Evolutionary conservation across 768 basidiomycete genomes (phyloP).

Genomic region (Leccinum pellstonianum): DNA sequence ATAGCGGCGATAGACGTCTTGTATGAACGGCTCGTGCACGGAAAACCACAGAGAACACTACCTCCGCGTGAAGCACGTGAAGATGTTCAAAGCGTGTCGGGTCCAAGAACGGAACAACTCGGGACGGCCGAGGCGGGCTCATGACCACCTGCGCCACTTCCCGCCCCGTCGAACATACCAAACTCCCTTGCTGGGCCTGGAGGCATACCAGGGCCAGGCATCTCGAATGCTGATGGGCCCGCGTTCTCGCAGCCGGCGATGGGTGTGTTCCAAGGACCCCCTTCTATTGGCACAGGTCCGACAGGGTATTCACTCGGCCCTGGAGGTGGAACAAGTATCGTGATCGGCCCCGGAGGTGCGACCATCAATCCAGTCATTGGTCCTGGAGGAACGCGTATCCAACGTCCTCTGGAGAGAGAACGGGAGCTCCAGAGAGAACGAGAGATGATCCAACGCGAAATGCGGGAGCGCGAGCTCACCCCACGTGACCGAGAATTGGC

Average conservation of each 20-base stretch:
- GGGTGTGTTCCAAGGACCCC: constrained; percentile 28
- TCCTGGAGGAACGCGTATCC: constrained; percentile 22
- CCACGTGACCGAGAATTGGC: constrained; percentile 25
- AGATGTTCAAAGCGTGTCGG: neutral
- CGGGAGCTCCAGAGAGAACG: constrained; percentile 26
- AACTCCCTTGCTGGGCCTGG: constrained; percentile 10
- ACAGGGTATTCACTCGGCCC: constrained; percentile 24
- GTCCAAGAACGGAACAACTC: constrained; percentile 18
- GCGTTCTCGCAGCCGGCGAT: constrained; percentile 27
- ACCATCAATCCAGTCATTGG: constrained; percentile 18
- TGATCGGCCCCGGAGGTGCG: constrained; percentile 27
- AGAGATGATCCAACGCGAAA: constrained; percentile 29
- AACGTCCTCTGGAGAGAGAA: constrained; percentile 31
- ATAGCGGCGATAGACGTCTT: constrained; percentile 48
- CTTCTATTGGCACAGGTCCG: constrained; percentile 20
- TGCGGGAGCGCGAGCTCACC: constrained; percentile 21
- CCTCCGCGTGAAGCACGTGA: constrained; percentile 23
- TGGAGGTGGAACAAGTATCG: constrained; percentile 22
- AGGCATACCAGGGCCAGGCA: constrained; percentile 10
- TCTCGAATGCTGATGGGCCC: constrained; percentile 15
- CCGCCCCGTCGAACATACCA: constrained; percentile 7
- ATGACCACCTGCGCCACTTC: constrained; percentile 7
- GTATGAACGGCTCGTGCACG: constrained; percentile 61
- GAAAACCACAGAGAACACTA: constrained; percentile 45
- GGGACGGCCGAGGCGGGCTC: constrained; percentile 9